Conservation (phyloP, 2,329 filamentous ascomycete genomes). For the Aspergillus oerlinghausenensis region DNA sequence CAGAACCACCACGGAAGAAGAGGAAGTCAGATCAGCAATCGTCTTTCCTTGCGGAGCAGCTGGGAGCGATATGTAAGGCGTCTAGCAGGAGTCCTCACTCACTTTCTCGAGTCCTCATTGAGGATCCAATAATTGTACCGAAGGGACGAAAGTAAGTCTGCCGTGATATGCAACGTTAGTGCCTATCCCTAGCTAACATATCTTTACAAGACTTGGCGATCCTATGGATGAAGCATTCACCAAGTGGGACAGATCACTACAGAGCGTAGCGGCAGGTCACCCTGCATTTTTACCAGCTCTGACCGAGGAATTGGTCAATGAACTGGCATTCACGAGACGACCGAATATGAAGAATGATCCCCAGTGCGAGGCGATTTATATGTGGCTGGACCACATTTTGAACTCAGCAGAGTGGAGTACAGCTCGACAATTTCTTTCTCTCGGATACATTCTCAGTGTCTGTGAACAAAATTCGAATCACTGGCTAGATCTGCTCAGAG, state of each 20-base stretch:
- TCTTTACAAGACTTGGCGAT: conserved; percentile 20
- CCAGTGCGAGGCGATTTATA: conserved; percentile 40
- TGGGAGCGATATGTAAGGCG: conserved; percentile 26
- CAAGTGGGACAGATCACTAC: conserved; percentile 35
- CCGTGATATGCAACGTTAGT: not conserved
- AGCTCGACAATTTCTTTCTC: conserved; percentile 24
- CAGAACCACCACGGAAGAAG: conserved; percentile 25
- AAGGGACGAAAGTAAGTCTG: conserved; percentile 25
- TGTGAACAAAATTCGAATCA: conserved; percentile 30
- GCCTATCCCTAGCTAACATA: not conserved
- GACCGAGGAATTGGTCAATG: conserved; percentile 34
- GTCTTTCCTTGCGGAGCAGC: conserved; percentile 17
- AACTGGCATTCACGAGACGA: conserved; percentile 25
- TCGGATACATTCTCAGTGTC: conserved; percentile 28
- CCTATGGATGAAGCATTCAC: conserved; percentile 25
- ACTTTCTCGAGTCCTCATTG: conserved; percentile 25
- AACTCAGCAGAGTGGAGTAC: conserved; percentile 34
- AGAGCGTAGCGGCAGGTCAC: conserved; percentile 31
- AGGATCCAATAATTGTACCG: conserved; percentile 23
- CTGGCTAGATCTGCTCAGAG: conserved; percentile 26
- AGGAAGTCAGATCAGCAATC: conserved; percentile 21
- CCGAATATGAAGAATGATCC: conserved; percentile 24
- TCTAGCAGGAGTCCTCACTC: conserved; percentile 12
- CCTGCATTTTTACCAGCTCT: conserved; percentile 36
- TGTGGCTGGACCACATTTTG: conserved; percentile 49